Evolutionary conservation across 345 rosid species (phyloP).

Genomic region (Gossypioides kirkii): DNA sequence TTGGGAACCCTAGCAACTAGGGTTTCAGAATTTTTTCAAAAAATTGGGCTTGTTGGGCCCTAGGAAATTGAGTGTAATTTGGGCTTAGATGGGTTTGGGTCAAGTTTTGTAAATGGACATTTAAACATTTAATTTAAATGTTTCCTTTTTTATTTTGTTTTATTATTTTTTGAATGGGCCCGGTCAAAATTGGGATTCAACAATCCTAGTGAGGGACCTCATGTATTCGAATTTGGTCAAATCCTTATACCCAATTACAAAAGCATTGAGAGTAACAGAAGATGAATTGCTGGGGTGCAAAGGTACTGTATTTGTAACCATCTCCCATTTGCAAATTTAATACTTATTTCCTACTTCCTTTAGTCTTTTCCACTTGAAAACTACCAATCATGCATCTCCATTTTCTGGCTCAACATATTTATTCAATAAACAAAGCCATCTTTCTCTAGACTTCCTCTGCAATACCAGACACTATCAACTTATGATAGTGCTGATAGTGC

Average conservation of each 20-base stretch:
- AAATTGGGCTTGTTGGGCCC: too few species aligned
- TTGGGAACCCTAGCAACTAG: too few species aligned
- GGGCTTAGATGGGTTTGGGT: too few species aligned
- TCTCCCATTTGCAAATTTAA: not conserved
- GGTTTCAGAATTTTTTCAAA: too few species aligned
- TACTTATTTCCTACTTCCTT: not conserved
- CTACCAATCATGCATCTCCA: not conserved
- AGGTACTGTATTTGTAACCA: constrained; percentile 25
- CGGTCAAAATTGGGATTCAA: too few species aligned
- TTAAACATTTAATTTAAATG: too few species aligned
- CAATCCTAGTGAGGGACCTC: constrained; percentile 74
- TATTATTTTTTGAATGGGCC: too few species aligned
- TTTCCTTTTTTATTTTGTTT: too few species aligned
- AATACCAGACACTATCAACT: constrained; percentile 15
- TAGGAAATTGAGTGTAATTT: too few species aligned
- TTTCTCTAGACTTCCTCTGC: not conserved
- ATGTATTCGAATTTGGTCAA: constrained; percentile 56
- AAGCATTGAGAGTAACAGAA: constrained; percentile 26
- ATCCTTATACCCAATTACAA: constrained; percentile 66
- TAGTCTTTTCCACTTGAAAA: not conserved
- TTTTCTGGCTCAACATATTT: not conserved
- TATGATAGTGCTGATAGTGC: not conserved
- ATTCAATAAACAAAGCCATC: not conserved
- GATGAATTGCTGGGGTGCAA: constrained; percentile 32
- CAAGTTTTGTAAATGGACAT: too few species aligned